Evolutionary conservation across 228 moss, liverwort and hornwort species (phyloP).

Genomic region (Sphagnum fallax): DNA sequence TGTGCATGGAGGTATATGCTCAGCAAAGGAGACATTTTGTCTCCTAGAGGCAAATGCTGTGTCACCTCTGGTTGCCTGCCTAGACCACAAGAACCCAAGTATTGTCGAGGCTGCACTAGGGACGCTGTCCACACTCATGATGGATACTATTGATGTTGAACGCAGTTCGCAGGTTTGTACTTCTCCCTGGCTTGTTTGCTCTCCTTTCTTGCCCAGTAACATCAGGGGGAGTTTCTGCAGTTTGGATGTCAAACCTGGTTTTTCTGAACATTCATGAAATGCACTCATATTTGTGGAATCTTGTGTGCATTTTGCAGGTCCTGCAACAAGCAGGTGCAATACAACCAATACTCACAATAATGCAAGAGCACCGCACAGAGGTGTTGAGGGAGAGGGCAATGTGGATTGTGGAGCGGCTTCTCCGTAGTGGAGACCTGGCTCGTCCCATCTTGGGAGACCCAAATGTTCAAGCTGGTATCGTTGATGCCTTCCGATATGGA

Average conservation of each 20-base stretch:
- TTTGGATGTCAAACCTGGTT: too few relatives aligned
- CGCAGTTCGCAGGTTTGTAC: slow-evolving; percentile 27
- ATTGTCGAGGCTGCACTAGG: slow-evolving; percentile 85
- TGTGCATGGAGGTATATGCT: slow-evolving; percentile 73
- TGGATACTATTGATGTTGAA: slow-evolving; percentile 67
- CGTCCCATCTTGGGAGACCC: slow-evolving; percentile 58
- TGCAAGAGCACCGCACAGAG: slow-evolving; percentile 87
- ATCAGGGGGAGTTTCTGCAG: background rate
- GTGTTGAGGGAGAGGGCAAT: slow-evolving; percentile 65
- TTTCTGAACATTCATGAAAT: too few relatives aligned
- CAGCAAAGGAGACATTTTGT: slow-evolving; percentile 65
- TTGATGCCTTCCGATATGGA: slow-evolving; percentile 81
- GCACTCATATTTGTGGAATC: too few relatives aligned
- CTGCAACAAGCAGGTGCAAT: slow-evolving; percentile 62
- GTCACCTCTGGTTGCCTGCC: slow-evolving; percentile 72
- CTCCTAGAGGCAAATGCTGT: slow-evolving; percentile 64
- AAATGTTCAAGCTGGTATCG: slow-evolving; percentile 70
- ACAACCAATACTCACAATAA: slow-evolving; percentile 67
- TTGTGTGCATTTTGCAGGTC: slow-evolving; percentile 17
- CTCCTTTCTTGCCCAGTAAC: too few relatives aligned
- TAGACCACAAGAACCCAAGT: slow-evolving; percentile 61
- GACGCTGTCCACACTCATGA: slow-evolving; percentile 73
- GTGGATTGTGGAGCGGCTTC: slow-evolving; percentile 88
- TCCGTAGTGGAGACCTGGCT: slow-evolving; percentile 78
- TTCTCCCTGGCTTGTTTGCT: background rate